These are phyloP conservation scores for Chlorella vulgaris DNA, from an alignment of 139 green algal species.

Conservation along the genomic window DNA sequence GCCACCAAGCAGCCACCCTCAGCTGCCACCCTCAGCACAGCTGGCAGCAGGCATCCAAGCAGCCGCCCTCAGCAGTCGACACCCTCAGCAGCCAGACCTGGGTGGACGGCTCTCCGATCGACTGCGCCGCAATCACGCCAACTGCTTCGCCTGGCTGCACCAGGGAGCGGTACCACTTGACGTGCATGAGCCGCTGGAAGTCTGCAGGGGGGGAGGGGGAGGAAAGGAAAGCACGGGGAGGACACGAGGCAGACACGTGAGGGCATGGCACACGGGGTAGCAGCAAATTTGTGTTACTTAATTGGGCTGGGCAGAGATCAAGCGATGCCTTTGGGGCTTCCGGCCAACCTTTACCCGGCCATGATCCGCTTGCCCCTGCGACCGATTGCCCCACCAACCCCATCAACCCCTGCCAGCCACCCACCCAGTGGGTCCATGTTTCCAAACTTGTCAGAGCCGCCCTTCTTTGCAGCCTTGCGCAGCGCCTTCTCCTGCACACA, in stretches of 20 bases:
- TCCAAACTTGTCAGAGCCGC: not conserved
- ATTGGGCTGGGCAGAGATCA: no score
- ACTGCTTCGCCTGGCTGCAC: slow-evolving; percentile 90
- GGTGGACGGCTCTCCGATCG: slow-evolving; percentile 90
- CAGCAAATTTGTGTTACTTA: no score
- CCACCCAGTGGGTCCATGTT: slow-evolving; percentile 41
- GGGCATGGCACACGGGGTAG: no score
- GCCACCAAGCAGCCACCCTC: no score
- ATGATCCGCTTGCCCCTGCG: no score
- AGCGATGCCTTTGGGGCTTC: no score
- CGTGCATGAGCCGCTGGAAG: slow-evolving; percentile 78
- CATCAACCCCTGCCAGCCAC: no score
- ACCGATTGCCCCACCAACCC: no score
- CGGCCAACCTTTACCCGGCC: no score
- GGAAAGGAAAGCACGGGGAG: not conserved
- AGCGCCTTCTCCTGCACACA: slow-evolving; percentile 35
- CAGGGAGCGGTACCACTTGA: slow-evolving; percentile 85
- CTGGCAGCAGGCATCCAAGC: not conserved
- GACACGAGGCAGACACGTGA: not conserved
- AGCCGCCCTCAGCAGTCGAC: not conserved
- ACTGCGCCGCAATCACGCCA: slow-evolving; percentile 94
- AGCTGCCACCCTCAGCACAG: no score
- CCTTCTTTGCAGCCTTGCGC: slow-evolving; percentile 43
- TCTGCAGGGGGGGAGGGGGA: slow-evolving; percentile 28
- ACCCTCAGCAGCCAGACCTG: slow-evolving; percentile 39